phyloP scores from a whole-genome alignment of 2,329 filamentous ascomycete species.

The Ophiostoma piceae region DNA sequence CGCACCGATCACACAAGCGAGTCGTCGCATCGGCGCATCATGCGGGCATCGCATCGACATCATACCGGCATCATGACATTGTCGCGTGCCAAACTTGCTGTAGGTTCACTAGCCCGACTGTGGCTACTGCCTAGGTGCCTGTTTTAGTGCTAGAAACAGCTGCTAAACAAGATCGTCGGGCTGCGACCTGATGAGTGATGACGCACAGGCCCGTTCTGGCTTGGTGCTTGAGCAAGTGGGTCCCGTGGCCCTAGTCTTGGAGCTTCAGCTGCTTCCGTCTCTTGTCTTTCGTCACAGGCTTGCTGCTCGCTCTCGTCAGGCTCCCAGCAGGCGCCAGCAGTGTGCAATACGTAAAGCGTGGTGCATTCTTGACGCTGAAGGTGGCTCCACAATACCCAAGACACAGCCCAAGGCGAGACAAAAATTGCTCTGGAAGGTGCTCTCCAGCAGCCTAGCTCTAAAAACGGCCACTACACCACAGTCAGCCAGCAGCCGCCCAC shows the following conservation, averaged over 20 bases:
- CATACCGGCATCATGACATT: neutral
- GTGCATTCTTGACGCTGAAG: neutral
- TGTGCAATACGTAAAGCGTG: neutral
- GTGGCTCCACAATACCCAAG: neutral
- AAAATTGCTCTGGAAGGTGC: neutral
- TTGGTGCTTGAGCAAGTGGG: neutral
- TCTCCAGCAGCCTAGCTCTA: neutral
- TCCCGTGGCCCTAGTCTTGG: neutral
- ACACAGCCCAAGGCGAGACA: neutral
- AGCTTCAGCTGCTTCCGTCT: constrained; percentile 1
- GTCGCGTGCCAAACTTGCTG: neutral
- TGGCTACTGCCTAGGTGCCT: neutral
- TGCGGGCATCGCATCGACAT: neutral
- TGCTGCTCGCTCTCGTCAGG: neutral
- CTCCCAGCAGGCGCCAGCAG: neutral
- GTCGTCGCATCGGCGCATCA: neutral
- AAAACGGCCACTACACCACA: neutral
- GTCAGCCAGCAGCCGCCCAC: constrained; percentile 4
- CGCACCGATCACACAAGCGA: neutral
- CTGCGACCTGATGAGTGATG: constrained; percentile 10
- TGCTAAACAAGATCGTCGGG: neutral
- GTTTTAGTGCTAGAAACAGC: neutral
- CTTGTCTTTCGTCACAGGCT: constrained; percentile 7
- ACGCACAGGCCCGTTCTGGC: constrained; percentile 9
- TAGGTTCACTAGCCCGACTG: neutral